Conservation (phyloP, 2,329 filamentous ascomycete species). For the Verticillium nubilum region DNA sequence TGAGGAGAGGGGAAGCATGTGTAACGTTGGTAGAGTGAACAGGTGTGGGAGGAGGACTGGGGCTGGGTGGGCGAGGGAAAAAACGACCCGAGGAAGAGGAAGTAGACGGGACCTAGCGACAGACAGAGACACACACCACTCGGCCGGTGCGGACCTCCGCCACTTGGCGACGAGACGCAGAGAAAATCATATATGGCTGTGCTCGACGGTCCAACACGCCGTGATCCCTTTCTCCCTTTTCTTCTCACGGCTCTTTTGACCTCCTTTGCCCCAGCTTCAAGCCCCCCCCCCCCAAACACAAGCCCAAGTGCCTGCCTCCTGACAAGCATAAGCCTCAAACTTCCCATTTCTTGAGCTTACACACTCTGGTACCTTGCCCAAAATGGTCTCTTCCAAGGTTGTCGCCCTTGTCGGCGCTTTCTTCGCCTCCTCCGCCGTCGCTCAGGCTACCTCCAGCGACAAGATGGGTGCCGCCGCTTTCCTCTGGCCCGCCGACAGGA, state of each 20-base stretch:
- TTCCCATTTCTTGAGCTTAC: not conserved
- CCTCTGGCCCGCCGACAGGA: conserved; percentile 53
- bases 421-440: conserved; percentile 4
- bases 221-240: not conserved
- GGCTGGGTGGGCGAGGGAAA: not conserved
- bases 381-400: conserved; percentile 11
- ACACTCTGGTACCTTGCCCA: conserved; percentile 1
- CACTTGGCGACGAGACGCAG: not conserved
- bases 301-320: not conserved
- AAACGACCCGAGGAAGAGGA: not conserved
- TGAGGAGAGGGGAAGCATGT: not conserved
- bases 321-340: not conserved
- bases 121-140: no score
- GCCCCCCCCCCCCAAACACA: not conserved
- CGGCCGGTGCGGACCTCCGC: not conserved
- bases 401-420: conserved; percentile 10
- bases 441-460: conserved; percentile 10
- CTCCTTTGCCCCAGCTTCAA: not conserved
- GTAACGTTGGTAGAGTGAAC: not conserved
- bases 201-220: not conserved
- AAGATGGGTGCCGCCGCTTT: conserved; percentile 52
- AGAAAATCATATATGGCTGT: conserved; percentile 2
- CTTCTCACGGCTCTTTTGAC: conserved; percentile 2
- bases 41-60: no score
- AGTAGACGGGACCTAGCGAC: not conserved